phyloP scores from a whole-genome alignment of 169 alveolate species.

The Cyclospora cayetanensis region DNA sequence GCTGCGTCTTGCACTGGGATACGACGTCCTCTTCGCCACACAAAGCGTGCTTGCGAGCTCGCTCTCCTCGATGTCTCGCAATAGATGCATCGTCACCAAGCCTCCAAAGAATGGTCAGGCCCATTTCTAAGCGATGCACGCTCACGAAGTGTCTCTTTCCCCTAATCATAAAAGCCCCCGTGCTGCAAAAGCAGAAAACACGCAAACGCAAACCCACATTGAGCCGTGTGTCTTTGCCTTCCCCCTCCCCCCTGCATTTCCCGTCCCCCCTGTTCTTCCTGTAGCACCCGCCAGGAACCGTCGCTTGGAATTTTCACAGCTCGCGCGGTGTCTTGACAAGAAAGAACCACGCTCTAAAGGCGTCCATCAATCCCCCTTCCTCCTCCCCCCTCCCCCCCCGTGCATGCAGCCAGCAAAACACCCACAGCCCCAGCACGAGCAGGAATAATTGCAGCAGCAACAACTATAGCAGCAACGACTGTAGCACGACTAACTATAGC shows the following conservation, averaged over 20 bases:
- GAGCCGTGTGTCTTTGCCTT: no score
- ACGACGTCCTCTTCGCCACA: neutral
- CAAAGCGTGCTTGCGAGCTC: neutral
- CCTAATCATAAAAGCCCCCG: slow-evolving; percentile 95
- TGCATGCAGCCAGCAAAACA: no score
- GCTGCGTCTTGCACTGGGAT: neutral
- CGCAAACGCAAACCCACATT: neutral
- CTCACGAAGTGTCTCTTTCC: slow-evolving; percentile 95
- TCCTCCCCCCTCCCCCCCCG: no score
- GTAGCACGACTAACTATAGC: no score
- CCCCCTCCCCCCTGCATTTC: no score
- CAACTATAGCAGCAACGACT: no score
- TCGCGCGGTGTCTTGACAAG: slow-evolving; percentile 6
- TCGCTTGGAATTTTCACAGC: slow-evolving; percentile 40
- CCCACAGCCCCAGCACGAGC: no score
- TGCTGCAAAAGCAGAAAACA: slow-evolving; percentile 59
- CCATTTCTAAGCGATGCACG: slow-evolving; percentile 95
- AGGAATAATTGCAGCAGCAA: no score
- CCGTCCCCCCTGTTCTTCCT: no score
- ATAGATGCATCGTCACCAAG: slow-evolving; percentile 71
- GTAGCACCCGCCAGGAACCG: neutral
- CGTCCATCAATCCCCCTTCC: no score
- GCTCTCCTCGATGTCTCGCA: slow-evolving; percentile 55
- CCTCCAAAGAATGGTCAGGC: slow-evolving; percentile 85
- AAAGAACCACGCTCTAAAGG: slow-evolving; percentile 20